Evolutionary conservation across 257 asterid genomes (phyloP).

Genomic region (Solanum piurae): DNA sequence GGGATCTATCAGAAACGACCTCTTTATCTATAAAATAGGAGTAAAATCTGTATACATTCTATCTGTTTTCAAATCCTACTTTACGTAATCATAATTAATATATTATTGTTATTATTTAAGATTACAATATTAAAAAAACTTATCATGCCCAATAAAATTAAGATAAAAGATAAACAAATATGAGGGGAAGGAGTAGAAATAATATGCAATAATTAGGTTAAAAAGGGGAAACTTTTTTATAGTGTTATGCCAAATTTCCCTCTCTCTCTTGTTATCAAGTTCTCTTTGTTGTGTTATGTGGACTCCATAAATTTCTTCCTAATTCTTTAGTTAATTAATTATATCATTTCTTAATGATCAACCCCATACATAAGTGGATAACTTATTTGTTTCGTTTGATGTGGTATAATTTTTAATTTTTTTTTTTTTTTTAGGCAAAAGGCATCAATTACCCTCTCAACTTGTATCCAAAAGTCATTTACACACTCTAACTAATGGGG

Average conservation of each 20-base stretch:
- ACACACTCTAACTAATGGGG: too few species aligned
- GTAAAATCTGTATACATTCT: background rate
- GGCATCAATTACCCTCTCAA: too few species aligned
- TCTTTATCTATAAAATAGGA: too few species aligned
- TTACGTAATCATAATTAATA: too few species aligned
- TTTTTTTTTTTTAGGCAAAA: too few species aligned
- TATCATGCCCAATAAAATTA: too few species aligned
- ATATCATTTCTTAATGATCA: background rate
- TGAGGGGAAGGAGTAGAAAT: background rate
- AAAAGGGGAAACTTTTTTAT: background rate
- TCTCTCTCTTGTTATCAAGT: background rate
- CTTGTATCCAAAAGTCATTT: too few species aligned
- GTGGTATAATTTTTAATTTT: too few species aligned
- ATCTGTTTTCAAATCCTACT: too few species aligned
- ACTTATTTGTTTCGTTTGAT: background rate
- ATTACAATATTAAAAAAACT: too few species aligned
- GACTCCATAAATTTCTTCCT: background rate
- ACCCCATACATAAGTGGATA: background rate
- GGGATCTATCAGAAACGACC: background rate
- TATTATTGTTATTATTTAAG: too few species aligned
- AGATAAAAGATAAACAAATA: background rate
- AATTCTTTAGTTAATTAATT: background rate
- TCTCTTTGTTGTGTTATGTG: background rate
- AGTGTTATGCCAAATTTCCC: background rate
- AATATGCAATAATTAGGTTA: background rate